Conservation (phyloP, 2,329 filamentous ascomycete species). For the Alternaria sp. region DNA sequence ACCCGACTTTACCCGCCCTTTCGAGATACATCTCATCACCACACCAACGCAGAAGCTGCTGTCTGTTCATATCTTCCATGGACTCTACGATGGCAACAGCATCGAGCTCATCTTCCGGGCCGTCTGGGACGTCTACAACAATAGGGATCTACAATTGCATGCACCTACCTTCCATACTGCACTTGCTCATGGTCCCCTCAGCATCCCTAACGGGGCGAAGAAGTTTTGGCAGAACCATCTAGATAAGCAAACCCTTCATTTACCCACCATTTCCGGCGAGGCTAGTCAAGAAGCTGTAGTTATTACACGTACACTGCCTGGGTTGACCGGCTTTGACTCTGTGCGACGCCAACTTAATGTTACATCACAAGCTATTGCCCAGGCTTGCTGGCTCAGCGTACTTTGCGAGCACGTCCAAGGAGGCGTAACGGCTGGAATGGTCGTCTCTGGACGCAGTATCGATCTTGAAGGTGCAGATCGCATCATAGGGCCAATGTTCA, state of each 20-base stretch:
- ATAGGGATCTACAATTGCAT: constrained; percentile 25
- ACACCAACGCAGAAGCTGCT: constrained; percentile 52
- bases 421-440: constrained; percentile 69
- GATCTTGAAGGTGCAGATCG: constrained; percentile 69
- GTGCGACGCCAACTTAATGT: constrained; percentile 68
- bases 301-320: constrained; percentile 44
- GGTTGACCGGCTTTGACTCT: constrained; percentile 55
- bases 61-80: constrained; percentile 79
- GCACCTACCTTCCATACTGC: constrained; percentile 69
- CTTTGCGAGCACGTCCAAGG: constrained; percentile 60
- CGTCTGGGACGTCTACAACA: constrained; percentile 62
- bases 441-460: constrained; percentile 79
- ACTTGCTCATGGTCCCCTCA: constrained; percentile 73
- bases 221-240: constrained; percentile 74
- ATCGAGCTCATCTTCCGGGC: constrained; percentile 70
- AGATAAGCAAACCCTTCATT: constrained; percentile 35
- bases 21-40: constrained; percentile 58
- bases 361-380: constrained; percentile 78
- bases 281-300: constrained; percentile 26
- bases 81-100: constrained; percentile 84
- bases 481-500: constrained; percentile 85
- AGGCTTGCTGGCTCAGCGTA: constrained; percentile 74
- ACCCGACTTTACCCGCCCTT: constrained; percentile 57
- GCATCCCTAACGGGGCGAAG: constrained; percentile 54
- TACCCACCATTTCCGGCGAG: constrained; percentile 36